Evolutionary conservation across 2,329 filamentous ascomycete genomes (phyloP).

Genomic region (Alternaria arbusti): DNA sequence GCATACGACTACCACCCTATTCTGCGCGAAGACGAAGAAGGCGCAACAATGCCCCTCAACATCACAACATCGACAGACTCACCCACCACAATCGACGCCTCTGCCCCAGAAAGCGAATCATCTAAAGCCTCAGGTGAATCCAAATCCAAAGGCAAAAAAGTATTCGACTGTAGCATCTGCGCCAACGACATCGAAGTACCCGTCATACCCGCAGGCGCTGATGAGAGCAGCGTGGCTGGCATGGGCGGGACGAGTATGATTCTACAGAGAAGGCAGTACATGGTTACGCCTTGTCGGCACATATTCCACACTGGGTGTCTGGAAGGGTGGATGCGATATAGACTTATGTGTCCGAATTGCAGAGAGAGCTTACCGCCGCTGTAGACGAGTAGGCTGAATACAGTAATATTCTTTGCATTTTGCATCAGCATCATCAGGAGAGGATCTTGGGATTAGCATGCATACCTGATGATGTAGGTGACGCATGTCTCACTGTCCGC

Average conservation of each 20-base stretch:
- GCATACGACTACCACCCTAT: conserved; percentile 97
- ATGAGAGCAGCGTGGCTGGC: conserved; percentile 44
- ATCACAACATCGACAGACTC: conserved; percentile 46
- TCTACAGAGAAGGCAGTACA: conserved; percentile 82
- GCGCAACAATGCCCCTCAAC: conserved; percentile 77
- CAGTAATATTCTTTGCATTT: neutral
- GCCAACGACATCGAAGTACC: conserved; percentile 90
- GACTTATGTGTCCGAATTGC: conserved; percentile 94
- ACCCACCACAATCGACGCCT: conserved; percentile 15
- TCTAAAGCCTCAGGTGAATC: conserved; percentile 48
- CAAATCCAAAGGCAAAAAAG: conserved; percentile 62
- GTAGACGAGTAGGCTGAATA: conserved; percentile 53
- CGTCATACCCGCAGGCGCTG: conserved; percentile 65
- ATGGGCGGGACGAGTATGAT: conserved; percentile 62
- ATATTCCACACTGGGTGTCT: conserved; percentile 92
- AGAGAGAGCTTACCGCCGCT: conserved; percentile 86
- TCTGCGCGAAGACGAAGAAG: conserved; percentile 82
- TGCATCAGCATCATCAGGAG: neutral
- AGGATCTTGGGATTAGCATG: neutral
- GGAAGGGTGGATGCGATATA: conserved; percentile 94
- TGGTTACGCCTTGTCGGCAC: conserved; percentile 96
- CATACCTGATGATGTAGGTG: neutral
- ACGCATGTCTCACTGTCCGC: conserved; percentile 3
- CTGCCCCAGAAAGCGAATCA: conserved; percentile 15
- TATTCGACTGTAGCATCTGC: conserved; percentile 94